Base-by-base conservation (phyloP, 257 asterid species). In the Gentiana macrophylla region DNA sequence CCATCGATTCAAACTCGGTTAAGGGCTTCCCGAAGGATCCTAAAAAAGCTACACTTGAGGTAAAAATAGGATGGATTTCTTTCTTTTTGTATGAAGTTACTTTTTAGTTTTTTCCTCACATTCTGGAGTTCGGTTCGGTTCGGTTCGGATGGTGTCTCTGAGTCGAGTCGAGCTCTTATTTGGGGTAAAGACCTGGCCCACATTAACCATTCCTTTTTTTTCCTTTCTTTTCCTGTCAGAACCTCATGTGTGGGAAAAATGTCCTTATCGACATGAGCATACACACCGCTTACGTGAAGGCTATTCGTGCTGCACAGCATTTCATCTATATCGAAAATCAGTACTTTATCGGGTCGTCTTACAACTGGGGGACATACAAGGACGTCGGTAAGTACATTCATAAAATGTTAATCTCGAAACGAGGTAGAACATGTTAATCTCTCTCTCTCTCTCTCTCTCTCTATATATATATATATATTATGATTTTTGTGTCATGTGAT, bases 211-310 rank as follows among this genome's bases (percentile, higher is more conserved):
- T 11, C 1, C 24, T 60, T 53, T 38, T 12, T 12, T 24, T 24
- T 24, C 24, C 24, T 24, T 24, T 37, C 53, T 52, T 52, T 61
- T 67, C 65, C 59, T 53, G 52, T 67, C 82, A 92, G 99, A 92
- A 92, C 77, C 68, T 92, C 73, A 75, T 80, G 43, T 88, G 99
- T 45, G 99, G 99, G 66, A 92, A 92, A 82, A 92, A 92, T 67
- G 94, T 83, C 45, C 89, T 85, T 62, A 85, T 92, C 50, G 99
- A 92, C 71, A 88, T 85, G 97, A 92, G 99, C 79, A 88, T 88
- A 72, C 99, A 92, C 69, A 74, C 97, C 32, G 97, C 99, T 49
- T 92, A 92, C 44, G 77, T 92, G 50, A 82, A 80, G 73, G 97
- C 97, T 38, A 92, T 92, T 56, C 97, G 99, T 56, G 73, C 94